These are phyloP conservation scores for Sphaerobolus stellatus DNA, from an alignment of 1,284 basidiomycete genomes.

Conservation along the genomic window DNA sequence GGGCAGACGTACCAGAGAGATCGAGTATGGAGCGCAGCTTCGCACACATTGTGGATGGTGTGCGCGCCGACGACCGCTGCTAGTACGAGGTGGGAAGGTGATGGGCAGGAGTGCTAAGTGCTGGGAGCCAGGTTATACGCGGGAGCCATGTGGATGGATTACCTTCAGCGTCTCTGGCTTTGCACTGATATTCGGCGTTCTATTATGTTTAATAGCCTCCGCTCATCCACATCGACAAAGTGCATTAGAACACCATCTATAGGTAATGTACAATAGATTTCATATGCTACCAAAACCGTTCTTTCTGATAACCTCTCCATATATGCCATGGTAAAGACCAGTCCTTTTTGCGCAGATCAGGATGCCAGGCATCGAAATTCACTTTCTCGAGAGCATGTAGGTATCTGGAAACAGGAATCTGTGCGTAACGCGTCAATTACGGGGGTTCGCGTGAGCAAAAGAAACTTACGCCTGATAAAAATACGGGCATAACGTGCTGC, in stretches of 20 bases:
- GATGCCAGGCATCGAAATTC: slow-evolving; percentile 83
- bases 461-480: slow-evolving; percentile 71
- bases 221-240: not conserved
- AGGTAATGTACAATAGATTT: not conserved
- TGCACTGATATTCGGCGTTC: too few relatives aligned
- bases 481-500: slow-evolving; percentile 76
- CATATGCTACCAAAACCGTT: slow-evolving; percentile 44
- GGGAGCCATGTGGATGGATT: not conserved
- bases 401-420: slow-evolving; percentile 78
- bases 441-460: slow-evolving; percentile 13
- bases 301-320: slow-evolving; percentile 71
- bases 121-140: slow-evolving; percentile 1
- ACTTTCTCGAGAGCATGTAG: slow-evolving; percentile 72
- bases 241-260: too few relatives aligned
- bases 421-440: slow-evolving; percentile 12
- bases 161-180: slow-evolving; percentile 1
- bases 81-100: not conserved
- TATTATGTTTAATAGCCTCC: not conserved
- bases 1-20: slow-evolving; percentile 10
- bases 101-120: not conserved
- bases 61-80: too few relatives aligned
- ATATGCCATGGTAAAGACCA: slow-evolving; percentile 88
- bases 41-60: too few relatives aligned
- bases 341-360: slow-evolving; percentile 67
- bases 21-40: slow-evolving; percentile 3